A percentile compares a stretch with the other conserved stretches of the same genome.
These are phyloP conservation scores for Starmerella roubikii DNA, from an alignment of 805 yeast genomes.

Conservation along the genomic window DNA sequence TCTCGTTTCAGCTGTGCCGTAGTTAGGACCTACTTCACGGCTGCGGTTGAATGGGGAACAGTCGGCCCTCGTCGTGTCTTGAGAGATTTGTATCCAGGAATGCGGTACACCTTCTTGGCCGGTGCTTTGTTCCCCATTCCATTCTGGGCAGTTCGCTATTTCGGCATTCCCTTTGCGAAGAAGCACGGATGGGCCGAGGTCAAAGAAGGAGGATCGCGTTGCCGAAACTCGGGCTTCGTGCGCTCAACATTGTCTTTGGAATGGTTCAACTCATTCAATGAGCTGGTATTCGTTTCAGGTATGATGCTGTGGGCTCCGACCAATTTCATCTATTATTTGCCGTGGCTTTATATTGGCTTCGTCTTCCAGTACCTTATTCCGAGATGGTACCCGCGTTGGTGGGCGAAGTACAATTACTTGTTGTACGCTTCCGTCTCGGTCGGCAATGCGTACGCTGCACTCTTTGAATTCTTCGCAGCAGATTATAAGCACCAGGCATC, in stretches of 20 bases:
- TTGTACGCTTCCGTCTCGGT: conserved; percentile 36
- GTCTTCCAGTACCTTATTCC: conserved; percentile 34
- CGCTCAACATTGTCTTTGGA: conserved; percentile 28
- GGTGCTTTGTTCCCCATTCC: conserved; percentile 30
- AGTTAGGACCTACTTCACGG: conserved; percentile 34
- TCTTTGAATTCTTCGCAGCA: conserved; percentile 33
- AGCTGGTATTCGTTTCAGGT: conserved; percentile 11
- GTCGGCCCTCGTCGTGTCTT: conserved; percentile 33
- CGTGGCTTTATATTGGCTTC: conserved; percentile 30
- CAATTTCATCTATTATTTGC: conserved; percentile 22
- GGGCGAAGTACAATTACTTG: conserved; percentile 41
- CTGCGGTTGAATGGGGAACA: conserved; percentile 34
- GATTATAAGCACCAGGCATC: conserved; percentile 22
- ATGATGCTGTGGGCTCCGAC: not conserved
- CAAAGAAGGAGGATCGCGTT: conserved; percentile 19
- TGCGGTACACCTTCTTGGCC: conserved; percentile 49
- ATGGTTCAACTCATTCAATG: conserved; percentile 18
- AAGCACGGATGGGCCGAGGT: not conserved
- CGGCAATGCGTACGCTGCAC: conserved; percentile 37
- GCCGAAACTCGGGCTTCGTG: conserved; percentile 13
- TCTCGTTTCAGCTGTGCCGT: conserved; percentile 28
- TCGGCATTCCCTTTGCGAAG: not conserved
- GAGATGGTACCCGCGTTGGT: conserved; percentile 34
- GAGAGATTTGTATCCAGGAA: conserved; percentile 42
- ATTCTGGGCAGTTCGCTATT: conserved; percentile 11